A percentile compares a stretch with the other conserved stretches of the same genome.
phyloP scores from a whole-genome alignment of 139 green algal genomes.

The Chlamydomonas asymmetrica region DNA sequence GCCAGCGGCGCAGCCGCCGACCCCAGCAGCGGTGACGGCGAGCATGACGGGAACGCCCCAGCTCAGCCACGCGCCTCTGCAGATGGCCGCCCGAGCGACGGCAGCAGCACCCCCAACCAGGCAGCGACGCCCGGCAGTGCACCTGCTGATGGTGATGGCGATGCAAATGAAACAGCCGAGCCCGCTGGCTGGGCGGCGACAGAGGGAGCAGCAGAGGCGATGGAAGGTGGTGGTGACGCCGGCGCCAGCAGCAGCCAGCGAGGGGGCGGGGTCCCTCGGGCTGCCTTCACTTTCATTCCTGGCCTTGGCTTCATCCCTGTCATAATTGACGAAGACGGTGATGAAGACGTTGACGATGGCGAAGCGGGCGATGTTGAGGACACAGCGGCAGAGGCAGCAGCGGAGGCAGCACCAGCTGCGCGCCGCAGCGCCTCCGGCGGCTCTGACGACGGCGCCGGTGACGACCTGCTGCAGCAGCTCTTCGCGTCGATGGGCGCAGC shows the following conservation, averaged over 20 bases:
- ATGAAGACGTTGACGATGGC: neutral
- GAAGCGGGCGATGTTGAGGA: neutral
- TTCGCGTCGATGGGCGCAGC: too few relatives aligned
- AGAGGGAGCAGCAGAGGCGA: too few relatives aligned
- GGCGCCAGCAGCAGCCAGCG: neutral
- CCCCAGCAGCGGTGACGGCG: neutral
- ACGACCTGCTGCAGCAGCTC: too few relatives aligned
- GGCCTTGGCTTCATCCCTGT: conserved; percentile 15
- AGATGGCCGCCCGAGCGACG: neutral
- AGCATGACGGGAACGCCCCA: neutral
- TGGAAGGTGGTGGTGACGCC: neutral
- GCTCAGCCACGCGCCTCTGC: neutral
- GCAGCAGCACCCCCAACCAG: neutral
- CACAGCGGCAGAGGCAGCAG: neutral
- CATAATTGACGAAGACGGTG: neutral
- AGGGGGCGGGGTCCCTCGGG: neutral
- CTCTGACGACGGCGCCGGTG: too few relatives aligned
- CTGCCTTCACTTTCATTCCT: conserved; percentile 20
- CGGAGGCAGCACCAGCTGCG: too few relatives aligned
- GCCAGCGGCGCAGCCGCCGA: neutral
- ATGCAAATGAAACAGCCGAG: neutral
- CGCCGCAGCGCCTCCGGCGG: too few relatives aligned
- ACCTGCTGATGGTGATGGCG: neutral
- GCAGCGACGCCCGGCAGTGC: neutral
- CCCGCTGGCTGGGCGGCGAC: too few relatives aligned